phyloP scores from a whole-genome alignment of 768 basidiomycete genomes.

The Tylopilus rubrobrunneus region DNA sequence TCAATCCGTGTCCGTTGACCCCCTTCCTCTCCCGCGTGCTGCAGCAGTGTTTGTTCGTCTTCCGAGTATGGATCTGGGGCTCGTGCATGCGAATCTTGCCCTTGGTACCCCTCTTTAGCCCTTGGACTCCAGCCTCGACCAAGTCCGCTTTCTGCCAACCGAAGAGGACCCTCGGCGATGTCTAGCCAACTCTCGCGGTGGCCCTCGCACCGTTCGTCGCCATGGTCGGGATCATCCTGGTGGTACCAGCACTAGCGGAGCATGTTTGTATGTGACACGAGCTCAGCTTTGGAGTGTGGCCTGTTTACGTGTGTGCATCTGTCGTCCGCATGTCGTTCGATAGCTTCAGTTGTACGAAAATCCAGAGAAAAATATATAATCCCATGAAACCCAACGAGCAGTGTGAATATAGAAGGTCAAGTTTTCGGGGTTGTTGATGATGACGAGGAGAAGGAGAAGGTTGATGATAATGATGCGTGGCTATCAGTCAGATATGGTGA shows the following conservation, averaged over 20 bases:
- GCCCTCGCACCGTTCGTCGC: no score
- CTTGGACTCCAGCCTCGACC: neutral
- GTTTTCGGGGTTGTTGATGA: neutral
- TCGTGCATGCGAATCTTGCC: constrained; percentile 5
- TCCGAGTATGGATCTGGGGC: constrained; percentile 11
- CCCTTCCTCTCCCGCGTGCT: neutral
- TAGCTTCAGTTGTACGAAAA: constrained; percentile 1
- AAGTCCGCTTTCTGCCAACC: neutral
- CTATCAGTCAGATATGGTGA: neutral
- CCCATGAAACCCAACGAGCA: neutral
- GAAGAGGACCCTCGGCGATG: neutral
- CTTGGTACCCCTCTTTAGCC: neutral
- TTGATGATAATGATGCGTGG: neutral
- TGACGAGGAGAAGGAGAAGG: neutral
- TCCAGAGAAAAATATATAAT: neutral
- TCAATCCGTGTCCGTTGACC: constrained; percentile 2
- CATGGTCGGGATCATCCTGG: neutral
- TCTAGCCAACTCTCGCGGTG: neutral
- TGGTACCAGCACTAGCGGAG: neutral
- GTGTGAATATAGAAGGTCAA: neutral
- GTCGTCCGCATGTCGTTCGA: neutral
- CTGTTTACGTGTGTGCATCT: neutral
- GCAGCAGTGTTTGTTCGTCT: constrained; percentile 9
- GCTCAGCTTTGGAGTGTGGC: neutral
- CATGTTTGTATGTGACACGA: constrained; percentile 7